phyloP scores from a whole-genome alignment of 2,329 filamentous ascomycete species.

The Pseudofabraea citricarpa region DNA sequence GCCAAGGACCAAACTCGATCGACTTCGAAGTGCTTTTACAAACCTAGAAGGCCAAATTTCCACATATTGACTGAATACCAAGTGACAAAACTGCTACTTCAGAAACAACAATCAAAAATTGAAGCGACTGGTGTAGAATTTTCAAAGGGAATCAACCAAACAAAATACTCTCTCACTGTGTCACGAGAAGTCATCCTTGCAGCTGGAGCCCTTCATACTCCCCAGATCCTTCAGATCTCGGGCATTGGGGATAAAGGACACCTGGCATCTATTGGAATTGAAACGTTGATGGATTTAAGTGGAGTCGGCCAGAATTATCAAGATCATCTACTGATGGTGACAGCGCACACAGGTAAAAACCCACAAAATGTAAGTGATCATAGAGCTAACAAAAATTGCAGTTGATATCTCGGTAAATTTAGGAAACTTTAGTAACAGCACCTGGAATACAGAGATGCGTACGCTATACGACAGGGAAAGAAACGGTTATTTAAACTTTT shows the following conservation, averaged over 20 bases:
- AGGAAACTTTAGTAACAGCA: constrained; percentile 9
- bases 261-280: constrained; percentile 27
- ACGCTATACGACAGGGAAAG: constrained; percentile 6
- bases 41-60: constrained; percentile 21
- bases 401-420: constrained; percentile 4
- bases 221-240: constrained; percentile 17
- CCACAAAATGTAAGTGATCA: too few relatives aligned
- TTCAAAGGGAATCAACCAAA: background rate
- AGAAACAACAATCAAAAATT: background rate
- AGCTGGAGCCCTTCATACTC: constrained; percentile 26
- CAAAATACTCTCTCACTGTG: constrained; percentile 10
- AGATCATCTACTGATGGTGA: constrained; percentile 21
- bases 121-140: constrained; percentile 1
- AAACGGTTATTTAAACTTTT: background rate
- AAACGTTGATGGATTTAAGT: constrained; percentile 30
- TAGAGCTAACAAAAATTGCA: too few relatives aligned
- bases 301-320: constrained; percentile 35
- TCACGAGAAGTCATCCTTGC: constrained; percentile 31
- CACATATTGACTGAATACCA: constrained; percentile 9
- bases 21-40: constrained; percentile 32
- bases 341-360: constrained; percentile 7
- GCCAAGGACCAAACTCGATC: constrained; percentile 27
- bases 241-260: constrained; percentile 23
- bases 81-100: constrained; percentile 22
- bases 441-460: constrained; percentile 6